phyloP scores from a whole-genome alignment of 2,329 filamentous ascomycete species.

The Sarocladium brachiariae region DNA sequence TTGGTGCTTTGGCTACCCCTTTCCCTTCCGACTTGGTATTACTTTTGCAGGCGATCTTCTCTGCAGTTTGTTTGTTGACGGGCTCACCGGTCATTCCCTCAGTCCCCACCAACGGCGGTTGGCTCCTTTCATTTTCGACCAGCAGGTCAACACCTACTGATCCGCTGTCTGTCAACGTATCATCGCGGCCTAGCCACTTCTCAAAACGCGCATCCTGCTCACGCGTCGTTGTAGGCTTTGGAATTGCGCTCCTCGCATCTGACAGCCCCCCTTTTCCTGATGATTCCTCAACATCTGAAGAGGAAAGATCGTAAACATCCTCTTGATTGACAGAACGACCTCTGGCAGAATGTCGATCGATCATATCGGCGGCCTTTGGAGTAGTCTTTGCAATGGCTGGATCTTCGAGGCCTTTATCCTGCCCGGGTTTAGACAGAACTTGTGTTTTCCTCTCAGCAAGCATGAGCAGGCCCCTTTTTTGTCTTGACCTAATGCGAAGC shows the following conservation, averaged over 20 bases:
- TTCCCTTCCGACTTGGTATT: background rate
- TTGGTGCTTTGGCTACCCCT: constrained; percentile 21
- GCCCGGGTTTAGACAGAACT: background rate
- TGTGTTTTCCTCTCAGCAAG: constrained; percentile 28
- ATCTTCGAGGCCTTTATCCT: background rate
- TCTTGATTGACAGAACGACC: no score
- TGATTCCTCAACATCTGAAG: background rate
- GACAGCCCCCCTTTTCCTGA: no score
- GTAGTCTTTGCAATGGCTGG: background rate
- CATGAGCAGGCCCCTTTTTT: constrained; percentile 42
- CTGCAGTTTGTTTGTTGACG: no score
- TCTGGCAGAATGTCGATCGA: background rate
- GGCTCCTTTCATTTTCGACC: no score
- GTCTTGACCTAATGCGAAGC: constrained; percentile 38
- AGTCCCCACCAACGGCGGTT: no score
- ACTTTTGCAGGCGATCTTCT: no score
- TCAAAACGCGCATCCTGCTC: constrained; percentile 8
- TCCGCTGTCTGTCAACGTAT: background rate
- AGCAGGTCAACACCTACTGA: background rate
- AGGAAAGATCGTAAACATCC: background rate
- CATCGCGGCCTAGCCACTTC: constrained; percentile 5
- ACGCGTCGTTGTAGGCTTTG: no score
- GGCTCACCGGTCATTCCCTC: no score
- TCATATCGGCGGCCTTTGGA: background rate
- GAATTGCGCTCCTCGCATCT: no score